phyloP scores from a whole-genome alignment of 2,329 filamentous ascomycete genomes.

The Westerdykella sp. region DNA sequence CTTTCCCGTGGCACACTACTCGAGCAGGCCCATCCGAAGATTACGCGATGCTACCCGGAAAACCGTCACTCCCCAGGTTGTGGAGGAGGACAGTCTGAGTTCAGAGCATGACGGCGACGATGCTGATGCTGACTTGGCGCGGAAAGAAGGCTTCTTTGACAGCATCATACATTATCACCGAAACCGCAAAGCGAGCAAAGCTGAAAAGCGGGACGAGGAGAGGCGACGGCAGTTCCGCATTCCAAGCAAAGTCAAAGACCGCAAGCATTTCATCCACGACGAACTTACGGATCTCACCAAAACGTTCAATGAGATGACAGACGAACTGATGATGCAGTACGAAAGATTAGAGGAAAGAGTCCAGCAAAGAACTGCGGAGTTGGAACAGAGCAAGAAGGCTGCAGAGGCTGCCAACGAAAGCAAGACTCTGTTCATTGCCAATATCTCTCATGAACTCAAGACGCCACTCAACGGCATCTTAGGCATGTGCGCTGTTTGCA shows the following conservation, averaged over 20 bases:
- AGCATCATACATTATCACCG: slow-evolving; percentile 31
- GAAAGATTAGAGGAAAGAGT: slow-evolving; percentile 78
- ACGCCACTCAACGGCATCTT: slow-evolving; percentile 94
- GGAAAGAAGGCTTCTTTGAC: slow-evolving; percentile 42
- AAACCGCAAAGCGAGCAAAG: slow-evolving; percentile 28
- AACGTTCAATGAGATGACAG: slow-evolving; percentile 91
- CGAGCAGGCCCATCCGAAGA: slow-evolving; percentile 71
- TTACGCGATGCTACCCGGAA: slow-evolving; percentile 70
- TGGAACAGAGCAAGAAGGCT: slow-evolving; percentile 84
- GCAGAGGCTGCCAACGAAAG: slow-evolving; percentile 94
- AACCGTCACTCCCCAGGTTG: slow-evolving; percentile 61
- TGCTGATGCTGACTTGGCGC: slow-evolving; percentile 45
- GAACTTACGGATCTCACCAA: slow-evolving; percentile 75
- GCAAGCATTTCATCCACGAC: slow-evolving; percentile 71
- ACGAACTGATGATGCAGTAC: slow-evolving; percentile 83
- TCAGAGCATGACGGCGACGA: slow-evolving; percentile 35
- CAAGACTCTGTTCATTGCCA: slow-evolving; percentile 96
- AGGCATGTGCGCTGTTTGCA: slow-evolving; percentile 87
- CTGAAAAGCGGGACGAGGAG: slow-evolving; percentile 35
- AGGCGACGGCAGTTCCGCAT: slow-evolving; percentile 66
- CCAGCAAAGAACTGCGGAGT: slow-evolving; percentile 70
- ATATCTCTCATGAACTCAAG: slow-evolving; percentile 81
- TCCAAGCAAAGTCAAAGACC: slow-evolving; percentile 71
- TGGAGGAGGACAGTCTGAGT: slow-evolving; percentile 39
- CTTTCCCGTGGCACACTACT: slow-evolving; percentile 73